Percentiles rank a stretch among this genome's conserved stretches.
These are phyloP conservation scores for Suillus spraguei DNA, from an alignment of 768 basidiomycete species.

Conservation along the genomic window DNA sequence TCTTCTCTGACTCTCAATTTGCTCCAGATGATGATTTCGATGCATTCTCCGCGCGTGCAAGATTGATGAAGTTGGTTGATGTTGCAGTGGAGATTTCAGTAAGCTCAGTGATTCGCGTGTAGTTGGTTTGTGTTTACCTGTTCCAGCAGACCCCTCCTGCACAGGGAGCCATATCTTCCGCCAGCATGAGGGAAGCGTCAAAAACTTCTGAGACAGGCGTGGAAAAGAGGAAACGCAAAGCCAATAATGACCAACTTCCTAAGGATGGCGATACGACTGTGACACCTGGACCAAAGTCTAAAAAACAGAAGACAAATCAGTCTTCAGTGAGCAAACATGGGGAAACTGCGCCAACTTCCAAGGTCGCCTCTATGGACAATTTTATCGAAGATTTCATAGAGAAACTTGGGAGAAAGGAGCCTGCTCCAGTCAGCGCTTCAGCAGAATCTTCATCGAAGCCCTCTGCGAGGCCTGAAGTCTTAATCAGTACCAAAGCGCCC, in stretches of 20 bases:
- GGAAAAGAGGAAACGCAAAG: slow-evolving; percentile 31
- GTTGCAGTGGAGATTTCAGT: slow-evolving; percentile 28
- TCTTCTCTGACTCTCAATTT: slow-evolving; percentile 8
- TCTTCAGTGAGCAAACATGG: neutral
- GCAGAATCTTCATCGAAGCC: neutral
- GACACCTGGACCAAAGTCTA: slow-evolving; percentile 2
- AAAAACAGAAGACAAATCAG: slow-evolving; percentile 14
- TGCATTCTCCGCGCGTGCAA: slow-evolving; percentile 58
- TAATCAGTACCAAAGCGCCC: neutral
- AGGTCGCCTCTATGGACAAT: neutral
- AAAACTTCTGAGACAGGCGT: slow-evolving; percentile 3
- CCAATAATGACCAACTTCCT: neutral
- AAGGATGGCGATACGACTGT: slow-evolving; percentile 5
- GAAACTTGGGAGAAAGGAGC: neutral
- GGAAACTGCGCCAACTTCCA: neutral
- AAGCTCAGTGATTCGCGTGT: neutral
- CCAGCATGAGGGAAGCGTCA: neutral
- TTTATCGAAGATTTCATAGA: neutral
- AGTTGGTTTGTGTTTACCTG: neutral
- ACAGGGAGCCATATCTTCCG: slow-evolving; percentile 9
- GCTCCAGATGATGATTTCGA: slow-evolving; percentile 76
- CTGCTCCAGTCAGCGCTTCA: neutral
- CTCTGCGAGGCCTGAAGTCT: slow-evolving; percentile 12
- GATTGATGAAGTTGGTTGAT: slow-evolving; percentile 38
- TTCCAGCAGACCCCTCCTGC: slow-evolving; percentile 15